Base-by-base conservation (phyloP, 805 yeast genomes). In the Metschnikowia picachoensis region DNA sequence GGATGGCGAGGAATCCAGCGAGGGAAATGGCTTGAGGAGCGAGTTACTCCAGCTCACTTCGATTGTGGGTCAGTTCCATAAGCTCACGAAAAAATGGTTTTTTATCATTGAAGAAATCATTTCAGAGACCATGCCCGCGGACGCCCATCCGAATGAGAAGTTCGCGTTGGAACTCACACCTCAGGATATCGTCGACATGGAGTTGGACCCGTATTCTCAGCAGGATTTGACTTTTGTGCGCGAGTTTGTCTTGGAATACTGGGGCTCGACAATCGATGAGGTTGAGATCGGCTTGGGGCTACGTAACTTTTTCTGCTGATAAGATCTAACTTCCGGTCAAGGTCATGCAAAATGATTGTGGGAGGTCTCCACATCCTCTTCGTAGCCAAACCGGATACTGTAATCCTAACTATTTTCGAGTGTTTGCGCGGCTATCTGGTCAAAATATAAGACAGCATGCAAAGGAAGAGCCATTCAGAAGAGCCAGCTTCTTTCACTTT, bases 131-230 rank as follows among this genome's bases (percentile, higher is more conserved):
- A 32, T 51, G 9, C 64, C 57, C 15, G 57, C 53, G 28, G 50
- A 43, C 25, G 31, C 37, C 2, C 34, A 17, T 12, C 41, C 39
- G 27, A 28, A 17, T 30, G 41, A 39, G 28, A 56, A 56, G 39
- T 43, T 63, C 33, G 49, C 49, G 20, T 48, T 71, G 30, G 70
- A 62, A 46, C 57, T 72, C 37, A 68, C 73, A 8, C 68, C 68
- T 51, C 74, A 70, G 53, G 76, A 71, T 50, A 52, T 72, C 32
- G 56, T 60, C 11, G 74, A 70, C 36, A 64, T 71, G 69, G 77
- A 68, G 51, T 58, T 72, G 41, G 76, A 72, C 52, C 74, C 74
- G 11, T 69, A 70, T 51, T 63, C 67, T n/a, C 59, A 57, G 32
- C 63, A 60, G 36, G 76, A 71, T 51, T 46, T 65, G 35, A 61